Base-by-base conservation (phyloP, 352 stramenopile genomes). In the Globisporangium camurandrum region DNA sequence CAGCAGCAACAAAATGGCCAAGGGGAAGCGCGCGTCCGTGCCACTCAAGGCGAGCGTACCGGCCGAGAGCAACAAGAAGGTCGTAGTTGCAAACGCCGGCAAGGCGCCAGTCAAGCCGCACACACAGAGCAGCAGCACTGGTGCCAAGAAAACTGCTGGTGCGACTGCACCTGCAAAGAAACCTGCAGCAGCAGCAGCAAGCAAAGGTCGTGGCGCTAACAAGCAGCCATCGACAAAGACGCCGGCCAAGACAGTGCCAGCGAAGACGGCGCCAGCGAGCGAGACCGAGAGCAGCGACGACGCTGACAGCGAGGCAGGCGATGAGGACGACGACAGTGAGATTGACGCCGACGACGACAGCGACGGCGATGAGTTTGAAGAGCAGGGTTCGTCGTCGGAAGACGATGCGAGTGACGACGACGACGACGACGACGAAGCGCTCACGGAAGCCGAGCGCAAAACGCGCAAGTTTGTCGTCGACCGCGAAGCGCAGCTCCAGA, bases 361-460 rank as follows among this genome's bases (percentile, higher is more conserved):
- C 37, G 75, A 88, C 39, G 81, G 88, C 51, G 72, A 67, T 24
- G 93, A 93, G 41, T 81, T 93, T 56, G 81, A 95, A 49, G 82
- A 95, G 59, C 81, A 81, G 34, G 93, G 81, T 31, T 93, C 82
- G 5, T 90, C 77, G 0, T 80, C 88, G 30, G 78, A 93, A 2
- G 72, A 77, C 26, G 74, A 67, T 20, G 75, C 66, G 10, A 68
- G 68, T 5, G 84, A 80, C 12, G 62, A 61, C 0, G 75, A 67
- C 14, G 86, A 88, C 27, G 79, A 82, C 17, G 77, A 90, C 5
- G 79, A 88, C 31, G 66, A 74, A 12, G 59, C 84, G 59, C 67
- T 92, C 22, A 83, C 73, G 4, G 77, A 89, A 31, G 69, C 80
- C n/a, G 86, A 95, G 56, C 84, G 83, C 54, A 84, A 93, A 56